Evolutionary conservation across 2,329 filamentous ascomycete genomes (phyloP).

Genomic region (Didymella segeticola): DNA sequence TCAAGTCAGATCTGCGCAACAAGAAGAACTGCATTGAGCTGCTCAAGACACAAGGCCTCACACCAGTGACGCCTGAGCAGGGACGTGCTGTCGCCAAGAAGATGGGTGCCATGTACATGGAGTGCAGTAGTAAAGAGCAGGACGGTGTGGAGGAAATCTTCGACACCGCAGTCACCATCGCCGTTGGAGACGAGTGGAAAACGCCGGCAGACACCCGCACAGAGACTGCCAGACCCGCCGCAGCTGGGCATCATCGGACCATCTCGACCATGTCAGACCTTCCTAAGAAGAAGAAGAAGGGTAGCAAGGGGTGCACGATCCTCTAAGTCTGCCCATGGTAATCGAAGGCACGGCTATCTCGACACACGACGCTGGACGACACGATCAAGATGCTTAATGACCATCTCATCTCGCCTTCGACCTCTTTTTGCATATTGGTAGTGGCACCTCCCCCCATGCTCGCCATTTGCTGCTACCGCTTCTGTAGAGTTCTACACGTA

Average conservation of each 20-base stretch:
- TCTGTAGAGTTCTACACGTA: slow-evolving; percentile 29
- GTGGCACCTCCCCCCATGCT: background rate
- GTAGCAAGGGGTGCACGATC: slow-evolving; percentile 49
- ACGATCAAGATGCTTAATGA: slow-evolving; percentile 51
- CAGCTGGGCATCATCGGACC: slow-evolving; percentile 22
- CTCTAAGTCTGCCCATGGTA: slow-evolving; percentile 38
- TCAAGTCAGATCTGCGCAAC: slow-evolving; percentile 94
- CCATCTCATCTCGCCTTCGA: slow-evolving; percentile 39
- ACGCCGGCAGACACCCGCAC: slow-evolving; percentile 31
- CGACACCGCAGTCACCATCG: slow-evolving; percentile 86
- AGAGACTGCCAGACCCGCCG: slow-evolving; percentile 22
- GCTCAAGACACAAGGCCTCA: slow-evolving; percentile 96
- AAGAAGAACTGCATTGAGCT: slow-evolving; percentile 98
- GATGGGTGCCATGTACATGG: slow-evolving; percentile 96
- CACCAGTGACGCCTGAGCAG: slow-evolving; percentile 90
- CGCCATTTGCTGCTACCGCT: slow-evolving; percentile 6
- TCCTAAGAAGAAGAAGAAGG: slow-evolving; percentile 45
- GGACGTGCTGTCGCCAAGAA: slow-evolving; percentile 85
- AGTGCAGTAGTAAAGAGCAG: slow-evolving; percentile 99
- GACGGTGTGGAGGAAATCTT: slow-evolving; percentile 96
- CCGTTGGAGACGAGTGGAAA: slow-evolving; percentile 73
- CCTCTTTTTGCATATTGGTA: slow-evolving; percentile 19
- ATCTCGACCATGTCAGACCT: slow-evolving; percentile 32
- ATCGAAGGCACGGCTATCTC: slow-evolving; percentile 33
- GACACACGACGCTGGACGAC: slow-evolving; percentile 50